Evolutionary conservation across 768 basidiomycete genomes (phyloP).

Genomic region (Leccinum imitatum): DNA sequence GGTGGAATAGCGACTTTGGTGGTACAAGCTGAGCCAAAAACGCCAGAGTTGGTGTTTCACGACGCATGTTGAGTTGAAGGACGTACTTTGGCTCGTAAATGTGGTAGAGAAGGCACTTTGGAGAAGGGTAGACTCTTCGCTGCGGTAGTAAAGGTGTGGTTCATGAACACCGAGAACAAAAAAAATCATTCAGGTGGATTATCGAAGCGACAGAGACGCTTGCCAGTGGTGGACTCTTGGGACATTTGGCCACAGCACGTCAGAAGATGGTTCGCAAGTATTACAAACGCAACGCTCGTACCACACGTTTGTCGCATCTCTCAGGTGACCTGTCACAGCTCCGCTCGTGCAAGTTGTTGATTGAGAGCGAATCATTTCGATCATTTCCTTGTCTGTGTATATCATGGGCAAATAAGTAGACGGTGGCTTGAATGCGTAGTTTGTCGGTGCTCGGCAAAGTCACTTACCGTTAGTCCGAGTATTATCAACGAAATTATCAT

Average conservation of each 20-base stretch:
- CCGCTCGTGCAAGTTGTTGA: constrained; percentile 5
- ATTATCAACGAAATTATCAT: constrained; percentile 18
- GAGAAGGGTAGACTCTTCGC: background rate
- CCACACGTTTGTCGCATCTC: constrained; percentile 17
- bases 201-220: background rate
- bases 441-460: constrained; percentile 19
- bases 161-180: constrained; percentile 2
- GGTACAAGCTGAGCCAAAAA: constrained; percentile 3
- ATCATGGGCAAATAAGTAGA: constrained; percentile 15
- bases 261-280: constrained; percentile 8
- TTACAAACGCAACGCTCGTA: constrained; percentile 15
- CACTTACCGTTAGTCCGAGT: constrained; percentile 16
- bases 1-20: constrained; percentile 3
- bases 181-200: constrained; percentile 3
- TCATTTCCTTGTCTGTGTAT: constrained; percentile 10
- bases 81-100: constrained; percentile 4
- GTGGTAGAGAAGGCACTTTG: background rate
- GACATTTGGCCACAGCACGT: constrained; percentile 7
- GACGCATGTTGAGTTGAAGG: constrained; percentile 4
- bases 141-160: background rate
- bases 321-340: constrained; percentile 11
- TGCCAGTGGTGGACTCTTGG: background rate
- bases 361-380: constrained; percentile 7
- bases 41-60: background rate
- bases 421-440: constrained; percentile 13